These are phyloP conservation scores for Fusarium oligoseptatum DNA, from an alignment of 2,329 filamentous ascomycete genomes.

Conservation along the genomic window DNA sequence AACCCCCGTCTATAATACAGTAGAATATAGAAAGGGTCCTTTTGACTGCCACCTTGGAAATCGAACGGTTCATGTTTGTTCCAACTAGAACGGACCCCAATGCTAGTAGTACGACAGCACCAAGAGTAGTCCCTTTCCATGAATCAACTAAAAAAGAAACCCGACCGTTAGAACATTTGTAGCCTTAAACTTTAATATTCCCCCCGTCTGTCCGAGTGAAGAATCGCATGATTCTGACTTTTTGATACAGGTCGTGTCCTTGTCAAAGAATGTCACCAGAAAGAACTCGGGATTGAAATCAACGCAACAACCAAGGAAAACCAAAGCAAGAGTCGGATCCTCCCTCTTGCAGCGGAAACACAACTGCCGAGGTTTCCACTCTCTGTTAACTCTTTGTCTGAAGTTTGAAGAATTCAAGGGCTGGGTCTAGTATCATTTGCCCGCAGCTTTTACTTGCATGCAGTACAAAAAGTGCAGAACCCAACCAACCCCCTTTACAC, in stretches of 20 bases:
- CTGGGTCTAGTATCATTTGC: background rate
- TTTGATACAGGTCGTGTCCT: background rate
- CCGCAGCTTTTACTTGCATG: background rate
- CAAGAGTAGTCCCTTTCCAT: background rate
- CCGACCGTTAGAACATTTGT: background rate
- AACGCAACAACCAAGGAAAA: background rate
- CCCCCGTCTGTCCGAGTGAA: background rate
- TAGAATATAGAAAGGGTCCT: conserved; percentile 25
- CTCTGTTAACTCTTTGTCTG: background rate
- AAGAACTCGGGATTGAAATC: background rate
- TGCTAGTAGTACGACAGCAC: background rate
- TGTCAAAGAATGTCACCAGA: background rate
- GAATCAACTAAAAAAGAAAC: background rate
- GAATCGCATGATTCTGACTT: conserved; percentile 12
- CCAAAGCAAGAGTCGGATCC: background rate
- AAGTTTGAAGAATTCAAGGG: background rate
- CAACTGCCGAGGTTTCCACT: conserved; percentile 10
- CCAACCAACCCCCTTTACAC: background rate
- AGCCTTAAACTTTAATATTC: background rate
- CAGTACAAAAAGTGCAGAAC: background rate
- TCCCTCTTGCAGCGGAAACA: background rate
- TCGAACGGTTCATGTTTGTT: background rate
- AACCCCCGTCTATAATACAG: conserved; percentile 26
- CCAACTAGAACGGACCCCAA: background rate
- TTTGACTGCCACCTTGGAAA: background rate